Conservation (phyloP, 192 early-diverging fungal genomes). For the Coemansia sp. region DNA sequence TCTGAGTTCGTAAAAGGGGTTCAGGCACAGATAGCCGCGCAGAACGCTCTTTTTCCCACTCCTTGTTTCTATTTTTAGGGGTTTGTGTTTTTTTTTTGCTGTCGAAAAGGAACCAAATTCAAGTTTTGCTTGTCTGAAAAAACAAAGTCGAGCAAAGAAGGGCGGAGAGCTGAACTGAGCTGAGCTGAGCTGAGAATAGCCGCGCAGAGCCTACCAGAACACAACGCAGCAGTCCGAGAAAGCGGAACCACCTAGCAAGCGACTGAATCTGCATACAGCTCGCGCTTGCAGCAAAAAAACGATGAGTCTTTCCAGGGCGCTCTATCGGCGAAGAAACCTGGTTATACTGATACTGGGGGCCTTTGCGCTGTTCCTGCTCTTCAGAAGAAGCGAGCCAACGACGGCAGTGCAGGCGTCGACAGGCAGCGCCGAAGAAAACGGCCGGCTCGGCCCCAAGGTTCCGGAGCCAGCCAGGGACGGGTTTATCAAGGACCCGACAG, state of each 20-base stretch:
- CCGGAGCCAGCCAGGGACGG: background rate
- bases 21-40: background rate
- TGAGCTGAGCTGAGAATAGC: no score
- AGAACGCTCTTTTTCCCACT: background rate
- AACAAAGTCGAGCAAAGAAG: no score
- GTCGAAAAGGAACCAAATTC: background rate
- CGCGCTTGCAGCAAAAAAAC: background rate
- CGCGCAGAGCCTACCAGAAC: no score
- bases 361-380: conserved; percentile 10
- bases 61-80: background rate
- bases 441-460: background rate
- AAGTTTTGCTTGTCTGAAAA: background rate
- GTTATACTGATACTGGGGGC: background rate
- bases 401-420: background rate
- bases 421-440: background rate
- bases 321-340: conserved; percentile 9
- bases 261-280: background rate
- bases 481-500: conserved; percentile 14
- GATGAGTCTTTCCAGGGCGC: conserved; percentile 9
- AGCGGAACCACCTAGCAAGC: background rate
- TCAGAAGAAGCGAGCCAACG: conserved; percentile 3
- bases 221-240: background rate
- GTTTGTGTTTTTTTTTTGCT: conserved; percentile 1
- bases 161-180: no score
- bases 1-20: no score